Conservation (phyloP, 345 rosid species). For the Eucalyptus sideroxylon region DNA sequence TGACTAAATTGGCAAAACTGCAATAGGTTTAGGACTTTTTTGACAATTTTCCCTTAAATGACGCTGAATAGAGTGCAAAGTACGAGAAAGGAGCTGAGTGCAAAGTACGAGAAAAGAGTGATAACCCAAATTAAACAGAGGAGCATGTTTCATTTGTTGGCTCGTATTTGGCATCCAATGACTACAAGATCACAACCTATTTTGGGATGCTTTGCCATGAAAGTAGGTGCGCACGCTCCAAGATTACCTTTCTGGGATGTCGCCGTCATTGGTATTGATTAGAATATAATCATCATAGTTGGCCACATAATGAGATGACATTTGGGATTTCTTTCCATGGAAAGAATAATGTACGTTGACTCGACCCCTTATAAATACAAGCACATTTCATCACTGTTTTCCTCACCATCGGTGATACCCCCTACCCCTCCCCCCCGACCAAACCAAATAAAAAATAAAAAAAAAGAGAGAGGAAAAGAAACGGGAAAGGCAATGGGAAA, state of each 20-base stretch:
- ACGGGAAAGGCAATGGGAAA: background rate
- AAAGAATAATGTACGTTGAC: background rate
- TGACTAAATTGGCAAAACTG: too few relatives aligned
- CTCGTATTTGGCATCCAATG: background rate
- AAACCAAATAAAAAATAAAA: background rate
- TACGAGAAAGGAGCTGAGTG: background rate
- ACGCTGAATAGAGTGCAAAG: background rate
- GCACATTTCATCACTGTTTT: background rate
- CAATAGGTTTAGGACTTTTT: too few relatives aligned
- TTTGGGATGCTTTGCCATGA: background rate
- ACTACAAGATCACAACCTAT: background rate
- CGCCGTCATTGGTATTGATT: background rate
- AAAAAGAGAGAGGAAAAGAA: background rate
- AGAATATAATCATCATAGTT: background rate
- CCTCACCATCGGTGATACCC: background rate
- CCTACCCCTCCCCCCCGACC: too few relatives aligned
- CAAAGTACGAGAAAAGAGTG: background rate
- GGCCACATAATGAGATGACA: background rate
- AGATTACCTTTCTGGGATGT: background rate
- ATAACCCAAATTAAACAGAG: background rate
- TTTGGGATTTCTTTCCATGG: background rate
- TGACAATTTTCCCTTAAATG: too few relatives aligned
- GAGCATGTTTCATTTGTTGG: background rate
- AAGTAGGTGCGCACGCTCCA: too few relatives aligned
- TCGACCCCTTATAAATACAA: background rate